Evolutionary conservation across 441 rosid genomes (phyloP), one percentile per base, ranked within the genome.

Genomic region (Populus hybrid): DNA sequence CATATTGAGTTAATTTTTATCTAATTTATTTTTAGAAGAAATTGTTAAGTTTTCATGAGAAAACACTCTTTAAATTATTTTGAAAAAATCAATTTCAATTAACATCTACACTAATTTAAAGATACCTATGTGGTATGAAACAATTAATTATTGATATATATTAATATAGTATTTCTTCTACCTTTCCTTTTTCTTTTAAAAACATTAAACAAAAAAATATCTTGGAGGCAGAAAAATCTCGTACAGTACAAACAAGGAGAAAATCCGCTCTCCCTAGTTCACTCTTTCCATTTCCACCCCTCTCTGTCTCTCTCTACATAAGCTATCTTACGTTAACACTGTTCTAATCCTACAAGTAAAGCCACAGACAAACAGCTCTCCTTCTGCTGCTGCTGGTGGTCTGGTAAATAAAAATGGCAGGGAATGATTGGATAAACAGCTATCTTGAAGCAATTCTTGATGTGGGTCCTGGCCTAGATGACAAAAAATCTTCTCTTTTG

Each of bases 391-490:
- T 53, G 61, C 0, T 53, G 61, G 21, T 53, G 61, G n/a, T 53
- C 61, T 53, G 61, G 61, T 53, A 53, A 53, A 53, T 53, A 50
- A 11, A 63, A 82, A 95, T 96, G 99, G 99, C 98, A 65, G 98
- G 99, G n/a, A 97, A 97, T 85, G 99, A 97, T 77, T 97, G 99
- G 99, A 86, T 94, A 6, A 93, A 93, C 91, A 93, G 99, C 76
- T 97, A 97, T 83, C 83, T 97, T 50, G 99, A 97, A 79, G 98
- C 99, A 74, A 97, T 97, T 67, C 92, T 97, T 18, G 99, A 97
- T 81, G 98, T 94, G 1, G 99, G 98, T 12, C 97, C 92, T 0
- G 91, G 88, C 0, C 93, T 94, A 7, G 98, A 92, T 53, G 98
- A 94, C 71, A 90, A 78, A 73, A 92, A 90, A 65, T 86, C 99